Percentiles rank a stretch among this genome's conserved stretches.
Evolutionary conservation across 2,329 filamentous ascomycete genomes (phyloP).

Genomic region (Didymella segeticola): DNA sequence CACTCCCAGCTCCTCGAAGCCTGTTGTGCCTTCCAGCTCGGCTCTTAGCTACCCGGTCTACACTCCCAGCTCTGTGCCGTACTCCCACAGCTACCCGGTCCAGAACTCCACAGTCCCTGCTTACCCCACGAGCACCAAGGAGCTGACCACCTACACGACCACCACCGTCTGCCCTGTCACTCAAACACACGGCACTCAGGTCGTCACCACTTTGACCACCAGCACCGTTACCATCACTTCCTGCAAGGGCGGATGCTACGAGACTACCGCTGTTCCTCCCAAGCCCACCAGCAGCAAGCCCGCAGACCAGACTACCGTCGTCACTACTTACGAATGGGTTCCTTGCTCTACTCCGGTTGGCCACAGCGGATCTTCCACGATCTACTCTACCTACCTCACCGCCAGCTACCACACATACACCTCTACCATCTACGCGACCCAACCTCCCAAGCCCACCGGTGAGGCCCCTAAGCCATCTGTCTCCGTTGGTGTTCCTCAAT

Average conservation of each 20-base stretch:
- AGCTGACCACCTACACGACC: constrained; percentile 39
- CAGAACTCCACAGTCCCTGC: constrained; percentile 3
- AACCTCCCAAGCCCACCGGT: constrained; percentile 22
- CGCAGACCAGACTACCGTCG: constrained; percentile 34
- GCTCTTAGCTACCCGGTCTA: constrained; percentile 12
- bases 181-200: constrained; percentile 22
- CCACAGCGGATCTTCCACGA: constrained; percentile 34
- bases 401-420: constrained; percentile 41
- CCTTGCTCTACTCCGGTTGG: constrained; percentile 48
- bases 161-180: constrained; percentile 31
- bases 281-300: constrained; percentile 16
- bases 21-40: constrained; percentile 7
- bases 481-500: constrained; percentile 11
- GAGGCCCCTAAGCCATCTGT: constrained; percentile 17
- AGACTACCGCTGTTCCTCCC: constrained; percentile 8
- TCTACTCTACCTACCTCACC: constrained; percentile 52
- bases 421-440: constrained; percentile 33
- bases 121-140: constrained; percentile 19
- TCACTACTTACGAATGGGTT: constrained; percentile 46
- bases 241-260: constrained; percentile 46
- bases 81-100: background rate
- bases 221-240: constrained; percentile 48
- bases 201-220: constrained; percentile 41
- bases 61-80: constrained; percentile 3
- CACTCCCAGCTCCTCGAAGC: background rate